Conservation (phyloP, 2,329 filamentous ascomycete genomes). For the Delphinella strobiligena region DNA sequence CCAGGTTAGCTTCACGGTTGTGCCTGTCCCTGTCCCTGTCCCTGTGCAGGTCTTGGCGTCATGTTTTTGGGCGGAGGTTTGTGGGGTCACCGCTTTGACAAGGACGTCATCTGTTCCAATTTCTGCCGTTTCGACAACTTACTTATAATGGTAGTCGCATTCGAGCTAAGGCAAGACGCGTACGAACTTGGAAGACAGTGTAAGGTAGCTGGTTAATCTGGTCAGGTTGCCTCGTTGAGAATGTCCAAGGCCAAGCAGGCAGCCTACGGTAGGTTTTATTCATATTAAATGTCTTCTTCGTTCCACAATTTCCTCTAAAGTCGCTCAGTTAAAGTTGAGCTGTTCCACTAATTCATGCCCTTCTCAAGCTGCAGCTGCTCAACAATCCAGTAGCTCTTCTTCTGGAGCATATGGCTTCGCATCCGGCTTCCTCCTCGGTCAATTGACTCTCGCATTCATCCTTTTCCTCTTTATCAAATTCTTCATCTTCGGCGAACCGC, state of each 20-base stretch:
- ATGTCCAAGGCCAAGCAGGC: slow-evolving; percentile 24
- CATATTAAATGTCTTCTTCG: too few relatives aligned
- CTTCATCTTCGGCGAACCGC: slow-evolving; percentile 96
- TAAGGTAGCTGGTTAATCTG: too few relatives aligned
- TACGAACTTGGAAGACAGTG: too few relatives aligned
- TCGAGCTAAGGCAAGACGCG: too few relatives aligned
- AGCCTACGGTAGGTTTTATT: slow-evolving; percentile 6
- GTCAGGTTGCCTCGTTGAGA: too few relatives aligned
- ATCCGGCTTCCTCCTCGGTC: slow-evolving; percentile 83
- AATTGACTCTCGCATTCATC: slow-evolving; percentile 81
- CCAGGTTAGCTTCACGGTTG: too few relatives aligned
- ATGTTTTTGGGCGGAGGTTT: neutral
- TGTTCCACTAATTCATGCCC: neutral
- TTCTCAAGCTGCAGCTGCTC: neutral
- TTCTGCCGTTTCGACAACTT: neutral
- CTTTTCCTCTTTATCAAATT: slow-evolving; percentile 97
- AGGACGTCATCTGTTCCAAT: neutral
- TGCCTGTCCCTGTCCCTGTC: too few relatives aligned
- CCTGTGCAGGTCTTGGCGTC: too few relatives aligned
- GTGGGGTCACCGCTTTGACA: neutral
- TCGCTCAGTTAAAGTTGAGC: neutral
- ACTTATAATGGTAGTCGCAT: neutral
- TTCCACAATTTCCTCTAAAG: neutral
- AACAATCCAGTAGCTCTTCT: neutral
- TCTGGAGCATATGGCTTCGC: slow-evolving; percentile 39